phyloP scores from a whole-genome alignment of 2,329 filamentous ascomycete genomes.

The Calonectria crousiana region DNA sequence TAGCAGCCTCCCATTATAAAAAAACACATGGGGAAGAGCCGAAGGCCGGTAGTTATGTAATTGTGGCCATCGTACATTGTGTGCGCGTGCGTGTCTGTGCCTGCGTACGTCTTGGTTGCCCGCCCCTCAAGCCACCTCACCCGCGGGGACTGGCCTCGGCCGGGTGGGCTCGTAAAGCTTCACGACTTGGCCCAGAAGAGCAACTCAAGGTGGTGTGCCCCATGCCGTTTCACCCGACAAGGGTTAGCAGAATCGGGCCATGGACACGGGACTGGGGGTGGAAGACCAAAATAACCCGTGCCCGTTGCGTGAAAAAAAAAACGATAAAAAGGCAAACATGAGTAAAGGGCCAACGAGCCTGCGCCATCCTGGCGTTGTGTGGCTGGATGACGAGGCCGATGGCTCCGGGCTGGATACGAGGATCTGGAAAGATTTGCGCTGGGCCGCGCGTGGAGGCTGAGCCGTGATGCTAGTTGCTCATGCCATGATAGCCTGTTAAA shows the following conservation, averaged over 20 bases:
- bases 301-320: constrained; percentile 10
- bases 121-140: constrained; percentile 14
- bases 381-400: constrained; percentile 11
- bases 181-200: constrained; percentile 1
- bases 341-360: constrained; percentile 11
- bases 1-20: constrained; percentile 6
- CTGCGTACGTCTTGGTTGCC: constrained; percentile 1
- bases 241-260: constrained; percentile 4
- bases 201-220: constrained; percentile 1
- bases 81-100: constrained; percentile 4
- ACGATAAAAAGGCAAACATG: not conserved
- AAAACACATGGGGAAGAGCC: constrained; percentile 17
- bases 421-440: not conserved
- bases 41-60: constrained; percentile 20
- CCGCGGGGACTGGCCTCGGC: constrained; percentile 12
- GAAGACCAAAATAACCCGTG: not conserved
- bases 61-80: constrained; percentile 2
- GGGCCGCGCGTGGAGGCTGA: constrained; percentile 9
- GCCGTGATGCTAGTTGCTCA: not conserved
- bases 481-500: not conserved
- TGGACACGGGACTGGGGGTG: not conserved
- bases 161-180: constrained; percentile 10
- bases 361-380: constrained; percentile 6
- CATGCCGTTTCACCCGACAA: constrained; percentile 1
- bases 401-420: constrained; percentile 23